Base-by-base conservation (phyloP, 2,329 filamentous ascomycete species). In the Diaporthe ampelina region DNA sequence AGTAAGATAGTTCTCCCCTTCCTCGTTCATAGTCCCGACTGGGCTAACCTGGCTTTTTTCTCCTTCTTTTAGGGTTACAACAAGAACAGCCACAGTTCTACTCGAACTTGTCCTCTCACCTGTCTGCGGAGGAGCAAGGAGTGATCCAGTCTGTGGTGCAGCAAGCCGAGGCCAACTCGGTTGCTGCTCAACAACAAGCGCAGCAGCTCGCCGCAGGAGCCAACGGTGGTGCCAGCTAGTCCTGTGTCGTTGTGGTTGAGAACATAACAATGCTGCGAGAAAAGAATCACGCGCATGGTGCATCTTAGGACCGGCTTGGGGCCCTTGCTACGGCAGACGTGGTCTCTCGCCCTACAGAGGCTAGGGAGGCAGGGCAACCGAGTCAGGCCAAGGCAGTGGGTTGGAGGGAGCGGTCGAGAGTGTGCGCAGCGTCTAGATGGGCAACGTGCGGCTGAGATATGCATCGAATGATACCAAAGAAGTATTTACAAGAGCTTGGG, bases 51-150 rank as follows among this genome's bases (percentile, higher is more conserved):
- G 17, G 7, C 19, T 32, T 17, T 43, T 19, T 7, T 19, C 40
- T 43, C 13, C 35, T 40, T 40, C 37, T 40, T 40, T 32, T 81
- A 97, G 95, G 91, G 83, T 90, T 98, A 81, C 95, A 98, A 90
- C 92, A 93, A 85, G 93, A 95, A 79, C 95, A 98, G 81, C 95
- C 96, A 21, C 93, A 95, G 78, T 93, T 98, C 78, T 99, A 98
- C 82, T 87, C 92, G 57, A 92, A 88, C 74, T 88, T 99, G 74
- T 95, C 94, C 29, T 91, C 93, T 78, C 93, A 94, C 76, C 90
- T 98, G 54, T 92, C 90, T 50, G 88, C 91, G 0, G 94, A 97
- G 67, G 95, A 98, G 81, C 94, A 97, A 82, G 89, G 90, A 76
- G 89, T 97, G 65, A 90, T 98, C 76, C 92, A 97, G 82, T 89